Evolutionary conservation across 768 basidiomycete genomes (phyloP), one percentile per base, ranked within the genome.

Genomic region (Epithele typhae): DNA sequence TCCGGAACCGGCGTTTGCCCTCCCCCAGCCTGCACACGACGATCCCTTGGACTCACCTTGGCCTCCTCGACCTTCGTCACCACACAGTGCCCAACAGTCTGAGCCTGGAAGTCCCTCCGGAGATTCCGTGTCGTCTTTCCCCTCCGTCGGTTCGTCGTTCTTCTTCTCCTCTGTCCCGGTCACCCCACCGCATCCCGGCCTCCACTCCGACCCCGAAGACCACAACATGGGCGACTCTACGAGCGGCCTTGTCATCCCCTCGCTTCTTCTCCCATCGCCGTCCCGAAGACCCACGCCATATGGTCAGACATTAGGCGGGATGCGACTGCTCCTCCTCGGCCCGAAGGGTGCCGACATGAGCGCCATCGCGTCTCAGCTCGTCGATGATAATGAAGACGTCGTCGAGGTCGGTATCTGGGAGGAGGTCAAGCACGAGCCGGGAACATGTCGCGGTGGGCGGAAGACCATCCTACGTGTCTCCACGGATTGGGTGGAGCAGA

Each of bases 131-230:
- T 87, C 85, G 1, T 87, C 85, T 5, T 68, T 87, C 3, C 85
- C 85, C 1, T 85, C 83, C 1, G 78, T 85, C 11, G 76, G 80
- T 15, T 85, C 82, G 1, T 84, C 82, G 1, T 86, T 86, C 72
- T 84, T 87, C 68, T 87, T 85, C 68, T 85, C 83, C 25, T 87
- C 84, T 9, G 81, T 77, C 0, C 82, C 82, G 11, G 78, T 78
- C 1, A 84, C 82, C 51, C 84, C 80, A 2, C 79, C 76, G 0
- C 81, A 77, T 39, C 65, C 69, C 0, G 73, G 74, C 25, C 62
- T 69, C 18, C 72, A 70, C 17, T 67, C 68, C 3, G 72, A 74
- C 5, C 55, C 30, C 17, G 39, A 44, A 21, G 43, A 53, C 15
- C 48, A 49, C 35, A 52, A 58, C n/a, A 53, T 57, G 12, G 49